Evolutionary conservation across 805 yeast species (phyloP).

Genomic region (Kurtzmaniella cleridarum): DNA sequence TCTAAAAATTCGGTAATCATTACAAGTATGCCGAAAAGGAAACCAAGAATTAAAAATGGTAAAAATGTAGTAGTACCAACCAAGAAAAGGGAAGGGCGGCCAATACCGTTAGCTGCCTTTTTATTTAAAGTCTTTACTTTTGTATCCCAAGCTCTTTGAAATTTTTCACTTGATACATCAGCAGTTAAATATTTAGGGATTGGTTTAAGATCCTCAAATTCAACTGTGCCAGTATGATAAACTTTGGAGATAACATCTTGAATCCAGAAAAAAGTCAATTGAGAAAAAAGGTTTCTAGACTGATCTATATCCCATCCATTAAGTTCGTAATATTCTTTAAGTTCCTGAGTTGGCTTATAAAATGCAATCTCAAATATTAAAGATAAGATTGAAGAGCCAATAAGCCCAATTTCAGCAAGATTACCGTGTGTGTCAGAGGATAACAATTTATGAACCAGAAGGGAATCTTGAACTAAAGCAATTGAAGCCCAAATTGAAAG

Average conservation of each 20-base stretch:
- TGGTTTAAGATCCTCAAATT: slow-evolving; percentile 60
- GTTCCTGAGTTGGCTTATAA: slow-evolving; percentile 17
- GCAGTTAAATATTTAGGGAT: slow-evolving; percentile 61
- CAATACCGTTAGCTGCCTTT: not conserved
- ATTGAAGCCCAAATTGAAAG: slow-evolving; percentile 7
- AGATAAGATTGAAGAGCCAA: slow-evolving; percentile 8
- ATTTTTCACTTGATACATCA: slow-evolving; percentile 36
- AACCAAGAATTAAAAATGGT: not conserved
- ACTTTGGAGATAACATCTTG: slow-evolving; percentile 21
- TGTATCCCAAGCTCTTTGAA: slow-evolving; percentile 52
- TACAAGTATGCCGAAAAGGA: slow-evolving; percentile 14
- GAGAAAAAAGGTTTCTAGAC: slow-evolving; percentile 16
- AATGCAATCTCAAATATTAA: slow-evolving; percentile 12
- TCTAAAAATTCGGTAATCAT: slow-evolving; percentile 12
- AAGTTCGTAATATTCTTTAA: slow-evolving; percentile 16
- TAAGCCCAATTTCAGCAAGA: slow-evolving; percentile 1
- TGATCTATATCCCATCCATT: slow-evolving; percentile 21
- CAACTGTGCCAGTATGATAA: slow-evolving; percentile 17
- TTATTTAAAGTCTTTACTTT: not conserved
- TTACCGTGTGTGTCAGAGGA: not conserved
- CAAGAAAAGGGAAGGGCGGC: slow-evolving; percentile 1
- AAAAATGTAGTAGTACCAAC: not conserved
- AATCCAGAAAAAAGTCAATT: slow-evolving; percentile 22
- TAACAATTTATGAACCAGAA: slow-evolving; percentile 14
- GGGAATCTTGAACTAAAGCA: slow-evolving; percentile 14